Conservation (phyloP, 495 filamentous ascomycete genomes). For the Hyaloscypha finlandica region DNA sequence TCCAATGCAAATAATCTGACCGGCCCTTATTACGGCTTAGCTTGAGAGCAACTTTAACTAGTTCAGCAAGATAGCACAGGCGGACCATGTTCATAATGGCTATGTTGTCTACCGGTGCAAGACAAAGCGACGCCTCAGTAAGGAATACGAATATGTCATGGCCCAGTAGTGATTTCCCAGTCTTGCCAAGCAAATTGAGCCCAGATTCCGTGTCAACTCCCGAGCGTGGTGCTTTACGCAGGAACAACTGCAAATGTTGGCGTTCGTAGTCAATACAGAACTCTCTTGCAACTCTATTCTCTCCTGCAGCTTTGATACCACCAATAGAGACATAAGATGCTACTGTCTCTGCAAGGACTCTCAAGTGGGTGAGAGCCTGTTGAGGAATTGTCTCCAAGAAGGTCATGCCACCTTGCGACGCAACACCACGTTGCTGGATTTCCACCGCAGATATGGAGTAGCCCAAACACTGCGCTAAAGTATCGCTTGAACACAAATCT, state of each 20-base stretch:
- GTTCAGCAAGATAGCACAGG: constrained; percentile 89
- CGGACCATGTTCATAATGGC: constrained; percentile 82
- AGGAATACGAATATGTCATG: constrained; percentile 88
- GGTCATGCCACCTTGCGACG: constrained; percentile 71
- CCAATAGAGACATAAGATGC: constrained; percentile 82
- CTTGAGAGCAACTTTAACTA: constrained; percentile 68
- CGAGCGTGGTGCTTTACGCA: constrained; percentile 2
- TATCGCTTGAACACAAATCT: constrained; percentile 29
- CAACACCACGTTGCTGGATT: constrained; percentile 87
- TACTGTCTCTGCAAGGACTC: constrained; percentile 85
- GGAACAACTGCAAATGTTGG: constrained; percentile 77
- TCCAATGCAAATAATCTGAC: constrained; percentile 13
- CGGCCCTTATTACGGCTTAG: constrained; percentile 20
- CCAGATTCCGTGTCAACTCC: not conserved
- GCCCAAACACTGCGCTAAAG: constrained; percentile 70
- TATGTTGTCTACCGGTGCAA: constrained; percentile 70
- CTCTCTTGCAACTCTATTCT: constrained; percentile 65
- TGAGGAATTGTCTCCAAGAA: constrained; percentile 84
- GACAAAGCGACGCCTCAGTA: constrained; percentile 67
- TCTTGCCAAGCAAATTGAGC: constrained; percentile 13
- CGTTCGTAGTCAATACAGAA: constrained; percentile 68
- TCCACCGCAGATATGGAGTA: constrained; percentile 89
- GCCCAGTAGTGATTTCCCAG: constrained; percentile 58
- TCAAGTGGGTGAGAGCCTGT: constrained; percentile 81
- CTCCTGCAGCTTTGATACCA: constrained; percentile 56